Evolutionary conservation across 1,139 yeast genomes (phyloP), one percentile per base, ranked within the genome.

Genomic region (Candida albicans): DNA sequence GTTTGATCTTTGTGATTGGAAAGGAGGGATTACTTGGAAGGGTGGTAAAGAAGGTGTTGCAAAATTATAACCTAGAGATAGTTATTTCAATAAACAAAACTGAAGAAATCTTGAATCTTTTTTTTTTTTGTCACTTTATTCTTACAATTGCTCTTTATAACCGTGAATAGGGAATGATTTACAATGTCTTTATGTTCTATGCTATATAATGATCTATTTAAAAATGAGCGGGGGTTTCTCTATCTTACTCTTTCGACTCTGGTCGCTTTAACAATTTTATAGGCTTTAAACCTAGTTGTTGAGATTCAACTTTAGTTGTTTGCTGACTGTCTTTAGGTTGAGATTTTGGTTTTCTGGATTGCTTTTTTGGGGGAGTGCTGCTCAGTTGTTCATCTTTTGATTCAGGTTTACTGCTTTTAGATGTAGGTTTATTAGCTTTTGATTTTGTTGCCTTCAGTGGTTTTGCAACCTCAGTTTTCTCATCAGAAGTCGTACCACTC

Each of bases 1-100:
- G 4, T 75, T 87, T 44, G 76, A 78, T 45, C 68, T 90, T 22
- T 74, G 89, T 52, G 73, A 75, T 18, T 18, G 22, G 53, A 86
- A 95, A 95, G 79, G 85, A 57, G 95, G 90, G 1, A 70, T 25
- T 8, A 8, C 13, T 7, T 29, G 32, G 32, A 38, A 33, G 14
- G 35, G 33, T 15, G 41, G 40, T 9, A n/a, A 30, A 30, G 40
- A 37, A 31, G 22, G 35, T 13, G 29, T 37, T 8, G 35, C 40
- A n/a, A 37, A 37, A 31, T 25, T 37, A 31, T 37, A 37, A 18
- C 5, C 22, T 18, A 18, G 22, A 18, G 22, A 18, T 18, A 18
- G 22, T 18, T 18, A 18, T 18, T 18, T 18, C 22, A 18, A 18
- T 18, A 18, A 18, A 18, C 22, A 15, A 15, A 25, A 26, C 8